Evolutionary conservation across 129 eudicot genomes (phyloP).

Genomic region (Escallonia herrerae): DNA sequence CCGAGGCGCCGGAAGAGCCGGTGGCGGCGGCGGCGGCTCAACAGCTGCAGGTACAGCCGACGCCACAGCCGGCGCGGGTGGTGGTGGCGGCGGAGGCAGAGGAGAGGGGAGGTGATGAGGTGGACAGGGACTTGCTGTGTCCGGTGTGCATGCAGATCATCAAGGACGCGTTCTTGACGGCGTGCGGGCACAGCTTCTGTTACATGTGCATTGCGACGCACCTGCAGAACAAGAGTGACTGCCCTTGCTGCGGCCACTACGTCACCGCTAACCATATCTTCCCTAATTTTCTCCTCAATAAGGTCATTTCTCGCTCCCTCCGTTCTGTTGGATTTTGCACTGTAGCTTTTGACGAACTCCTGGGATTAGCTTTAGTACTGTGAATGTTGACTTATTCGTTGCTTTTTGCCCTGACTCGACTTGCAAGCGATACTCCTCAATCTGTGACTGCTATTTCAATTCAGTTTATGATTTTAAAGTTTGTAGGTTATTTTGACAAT

Average conservation of each 20-base stretch:
- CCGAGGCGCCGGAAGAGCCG: slow-evolving; percentile 49
- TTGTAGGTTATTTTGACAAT: no score
- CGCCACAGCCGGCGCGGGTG: slow-evolving; percentile 1
- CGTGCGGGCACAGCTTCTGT: slow-evolving; percentile 89
- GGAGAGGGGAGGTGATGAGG: slow-evolving; percentile 22
- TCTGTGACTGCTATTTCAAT: no score
- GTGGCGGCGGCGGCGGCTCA: slow-evolving; percentile 21
- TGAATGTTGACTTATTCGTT: no score
- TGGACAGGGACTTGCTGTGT: slow-evolving; percentile 68
- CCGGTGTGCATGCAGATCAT: slow-evolving; percentile 96
- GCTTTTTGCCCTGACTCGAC: no score
- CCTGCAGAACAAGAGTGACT: slow-evolving; percentile 74
- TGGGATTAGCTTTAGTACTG: no score
- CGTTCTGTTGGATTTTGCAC: not conserved
- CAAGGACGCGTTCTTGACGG: slow-evolving; percentile 74
- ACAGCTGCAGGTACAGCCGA: not conserved
- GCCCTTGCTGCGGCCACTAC: slow-evolving; percentile 71
- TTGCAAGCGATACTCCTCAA: no score
- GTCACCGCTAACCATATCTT: slow-evolving; percentile 54
- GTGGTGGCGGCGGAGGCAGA: slow-evolving; percentile 14
- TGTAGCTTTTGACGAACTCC: no score
- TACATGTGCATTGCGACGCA: slow-evolving; percentile 85
- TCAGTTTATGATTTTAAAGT: no score
- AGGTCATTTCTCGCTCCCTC: slow-evolving; percentile 36
- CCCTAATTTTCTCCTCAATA: slow-evolving; percentile 85